These are phyloP conservation scores for Hemerocallis citrina DNA, from an alignment of 106 monocot genomes.

Conservation along the genomic window DNA sequence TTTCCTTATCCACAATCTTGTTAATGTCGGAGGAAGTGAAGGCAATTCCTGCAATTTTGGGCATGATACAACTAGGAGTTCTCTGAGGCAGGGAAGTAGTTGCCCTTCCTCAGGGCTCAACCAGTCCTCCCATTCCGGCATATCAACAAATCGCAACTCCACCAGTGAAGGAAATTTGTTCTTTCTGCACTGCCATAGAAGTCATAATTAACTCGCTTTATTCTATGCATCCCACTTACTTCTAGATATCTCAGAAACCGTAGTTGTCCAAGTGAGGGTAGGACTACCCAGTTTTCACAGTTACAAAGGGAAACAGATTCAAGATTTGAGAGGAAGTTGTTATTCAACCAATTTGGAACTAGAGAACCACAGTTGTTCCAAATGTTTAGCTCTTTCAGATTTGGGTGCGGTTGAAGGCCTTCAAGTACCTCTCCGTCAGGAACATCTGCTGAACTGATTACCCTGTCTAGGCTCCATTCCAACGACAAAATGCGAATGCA, in stretches of 20 bases:
- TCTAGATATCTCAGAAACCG: background rate
- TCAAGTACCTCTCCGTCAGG: background rate
- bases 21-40: background rate
- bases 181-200: background rate
- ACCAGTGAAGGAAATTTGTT: background rate
- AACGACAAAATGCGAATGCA: background rate
- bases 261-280: background rate
- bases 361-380: background rate
- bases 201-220: background rate
- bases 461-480: background rate
- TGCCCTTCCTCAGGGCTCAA: background rate
- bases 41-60: background rate
- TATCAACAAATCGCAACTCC: background rate
- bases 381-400: background rate
- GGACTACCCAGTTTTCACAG: background rate
- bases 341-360: background rate
- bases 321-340: background rate
- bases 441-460: background rate
- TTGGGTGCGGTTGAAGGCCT: background rate
- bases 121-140: slow-evolving; percentile 1
- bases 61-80: background rate
- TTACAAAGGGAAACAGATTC: background rate
- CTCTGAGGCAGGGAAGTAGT: background rate
- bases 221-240: background rate
- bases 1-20: background rate